Evolutionary conservation across 2,329 filamentous ascomycete species (phyloP).

Genomic region (Conoideocrella luteorostrata): DNA sequence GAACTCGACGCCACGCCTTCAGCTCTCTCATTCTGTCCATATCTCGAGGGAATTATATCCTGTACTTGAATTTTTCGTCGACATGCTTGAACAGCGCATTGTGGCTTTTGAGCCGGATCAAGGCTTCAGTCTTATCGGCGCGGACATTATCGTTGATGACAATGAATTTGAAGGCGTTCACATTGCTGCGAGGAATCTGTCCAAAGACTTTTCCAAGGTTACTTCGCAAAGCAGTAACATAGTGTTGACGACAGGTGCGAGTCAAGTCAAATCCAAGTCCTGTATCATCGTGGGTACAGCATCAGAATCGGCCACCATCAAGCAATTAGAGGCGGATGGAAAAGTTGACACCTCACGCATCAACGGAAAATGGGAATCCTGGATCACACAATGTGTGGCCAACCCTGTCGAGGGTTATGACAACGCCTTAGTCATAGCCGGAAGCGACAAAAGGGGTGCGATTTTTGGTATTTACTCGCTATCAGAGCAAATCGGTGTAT

Average conservation of each 20-base stretch:
- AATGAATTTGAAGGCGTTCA: conserved; percentile 25
- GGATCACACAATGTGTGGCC: conserved; percentile 40
- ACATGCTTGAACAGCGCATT: conserved; percentile 20
- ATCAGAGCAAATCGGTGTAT: conserved; percentile 56
- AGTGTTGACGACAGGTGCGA: conserved; percentile 6
- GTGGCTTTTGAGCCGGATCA: conserved; percentile 17
- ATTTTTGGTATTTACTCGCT: conserved; percentile 56
- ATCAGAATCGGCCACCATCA: conserved; percentile 15
- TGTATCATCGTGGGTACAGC: conserved; percentile 19
- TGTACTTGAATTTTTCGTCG: not conserved
- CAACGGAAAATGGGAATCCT: conserved; percentile 49
- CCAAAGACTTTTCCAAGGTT: conserved; percentile 21
- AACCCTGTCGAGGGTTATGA: conserved; percentile 35
- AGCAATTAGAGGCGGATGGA: conserved; percentile 10
- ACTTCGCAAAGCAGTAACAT: conserved; percentile 12
- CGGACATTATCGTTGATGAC: conserved; percentile 23
- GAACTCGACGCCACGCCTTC: too few species aligned
- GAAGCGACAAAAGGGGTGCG: conserved; percentile 52
- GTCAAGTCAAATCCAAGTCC: conserved; percentile 4
- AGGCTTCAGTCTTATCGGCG: conserved; percentile 22
- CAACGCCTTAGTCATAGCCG: conserved; percentile 48
- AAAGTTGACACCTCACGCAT: conserved; percentile 18
- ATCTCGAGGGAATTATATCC: too few species aligned
- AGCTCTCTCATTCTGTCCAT: too few species aligned
- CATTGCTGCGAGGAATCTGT: conserved; percentile 26